These are phyloP conservation scores for Phyllosticta citribraziliensis DNA, from an alignment of 2,329 filamentous ascomycete genomes.

Conservation along the genomic window DNA sequence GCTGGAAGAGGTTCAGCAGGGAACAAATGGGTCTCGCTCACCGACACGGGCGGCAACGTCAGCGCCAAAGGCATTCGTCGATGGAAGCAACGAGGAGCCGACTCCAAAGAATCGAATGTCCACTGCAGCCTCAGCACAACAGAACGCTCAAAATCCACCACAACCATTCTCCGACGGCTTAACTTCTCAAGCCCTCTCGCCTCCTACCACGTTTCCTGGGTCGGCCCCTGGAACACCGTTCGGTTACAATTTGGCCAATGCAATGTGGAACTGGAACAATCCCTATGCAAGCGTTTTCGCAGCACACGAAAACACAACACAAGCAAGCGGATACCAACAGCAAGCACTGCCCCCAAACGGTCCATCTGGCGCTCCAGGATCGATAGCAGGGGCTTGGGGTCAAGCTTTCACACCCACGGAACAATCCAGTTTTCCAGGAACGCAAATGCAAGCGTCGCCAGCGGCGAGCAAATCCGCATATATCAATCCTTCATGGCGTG, in stretches of 20 bases:
- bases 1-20: neutral
- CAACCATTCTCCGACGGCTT: neutral
- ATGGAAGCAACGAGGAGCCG: neutral
- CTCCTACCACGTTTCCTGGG: neutral
- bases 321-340: neutral
- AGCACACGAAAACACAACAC: neutral
- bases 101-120: neutral
- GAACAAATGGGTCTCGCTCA: neutral
- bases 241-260: constrained; percentile 2
- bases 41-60: neutral
- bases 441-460: neutral
- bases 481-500: neutral
- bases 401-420: neutral
- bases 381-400: neutral
- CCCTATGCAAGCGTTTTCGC: neutral
- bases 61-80: neutral
- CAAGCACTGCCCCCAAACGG: neutral
- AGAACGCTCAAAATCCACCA: neutral
- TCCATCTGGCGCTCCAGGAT: neutral
- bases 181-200: neutral
- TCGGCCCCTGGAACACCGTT: neutral
- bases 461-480: neutral
- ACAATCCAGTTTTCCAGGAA: neutral
- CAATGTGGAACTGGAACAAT: constrained; percentile 4
- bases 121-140: neutral